Percentiles rank a stretch among this genome's conserved stretches.
Evolutionary conservation across 2,329 filamentous ascomycete genomes (phyloP).

Genomic region (Metarhizium anisopliae): DNA sequence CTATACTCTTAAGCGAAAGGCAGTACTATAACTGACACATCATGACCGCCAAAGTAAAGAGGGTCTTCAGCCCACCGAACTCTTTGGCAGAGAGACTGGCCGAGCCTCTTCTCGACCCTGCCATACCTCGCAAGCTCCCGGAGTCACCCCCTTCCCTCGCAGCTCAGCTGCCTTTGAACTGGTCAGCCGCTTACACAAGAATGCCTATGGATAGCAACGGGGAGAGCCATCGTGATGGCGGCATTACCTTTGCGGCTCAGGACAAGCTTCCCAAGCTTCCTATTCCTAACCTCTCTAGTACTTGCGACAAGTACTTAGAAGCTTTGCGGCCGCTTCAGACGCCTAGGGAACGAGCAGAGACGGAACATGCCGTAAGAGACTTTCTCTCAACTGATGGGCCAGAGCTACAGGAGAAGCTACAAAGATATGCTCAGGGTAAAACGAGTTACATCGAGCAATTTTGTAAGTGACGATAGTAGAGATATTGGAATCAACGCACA

Average conservation of each 20-base stretch:
- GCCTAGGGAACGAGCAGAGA: slow-evolving; percentile 73
- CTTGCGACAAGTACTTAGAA: slow-evolving; percentile 70
- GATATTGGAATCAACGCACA: not conserved
- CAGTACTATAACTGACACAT: slow-evolving; percentile 17
- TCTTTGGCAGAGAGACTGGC: slow-evolving; percentile 64
- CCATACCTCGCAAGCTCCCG: slow-evolving; percentile 31
- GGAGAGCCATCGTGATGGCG: slow-evolving; percentile 42
- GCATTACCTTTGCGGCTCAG: slow-evolving; percentile 83
- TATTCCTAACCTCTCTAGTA: slow-evolving; percentile 77
- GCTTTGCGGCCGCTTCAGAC: slow-evolving; percentile 75
- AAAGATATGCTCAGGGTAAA: slow-evolving; percentile 81
- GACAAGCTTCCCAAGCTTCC: slow-evolving; percentile 85
- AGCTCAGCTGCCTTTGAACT: slow-evolving; percentile 9
- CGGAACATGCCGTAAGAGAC: slow-evolving; percentile 67
- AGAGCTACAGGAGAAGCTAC: slow-evolving; percentile 77
- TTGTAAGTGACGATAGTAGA: slow-evolving; percentile 52
- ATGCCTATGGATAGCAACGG: slow-evolving; percentile 35
- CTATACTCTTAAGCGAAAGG: slow-evolving; percentile 51
- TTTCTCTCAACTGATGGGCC: slow-evolving; percentile 77
- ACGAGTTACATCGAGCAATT: slow-evolving; percentile 98
- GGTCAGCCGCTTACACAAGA: slow-evolving; percentile 27
- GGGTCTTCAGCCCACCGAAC: slow-evolving; percentile 50
- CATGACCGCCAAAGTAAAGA: slow-evolving; percentile 27
- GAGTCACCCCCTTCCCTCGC: slow-evolving; percentile 19
- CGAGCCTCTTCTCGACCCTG: slow-evolving; percentile 23